Conservation (phyloP, 345 rosid species). For the Brassica cretica region DNA sequence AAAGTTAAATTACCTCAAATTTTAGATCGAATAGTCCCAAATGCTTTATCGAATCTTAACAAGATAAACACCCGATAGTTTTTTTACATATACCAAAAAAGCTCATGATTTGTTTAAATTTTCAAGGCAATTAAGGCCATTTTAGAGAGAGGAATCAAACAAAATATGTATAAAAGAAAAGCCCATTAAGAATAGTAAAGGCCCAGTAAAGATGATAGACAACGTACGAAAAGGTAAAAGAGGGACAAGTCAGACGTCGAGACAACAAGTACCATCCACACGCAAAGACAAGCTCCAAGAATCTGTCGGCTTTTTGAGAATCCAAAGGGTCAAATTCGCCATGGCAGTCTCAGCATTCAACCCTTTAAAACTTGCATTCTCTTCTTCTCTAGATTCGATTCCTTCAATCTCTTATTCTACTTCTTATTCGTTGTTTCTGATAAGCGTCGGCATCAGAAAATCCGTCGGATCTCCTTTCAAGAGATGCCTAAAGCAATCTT, state of each 20-base stretch:
- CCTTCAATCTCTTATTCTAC: conserved; percentile 32
- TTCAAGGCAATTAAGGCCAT: not conserved
- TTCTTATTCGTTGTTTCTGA: conserved; percentile 8
- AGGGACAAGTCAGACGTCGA: conserved; percentile 11
- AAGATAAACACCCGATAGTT: too few relatives aligned
- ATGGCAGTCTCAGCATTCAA: conserved; percentile 60
- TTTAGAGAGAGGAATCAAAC: not conserved
- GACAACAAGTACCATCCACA: conserved; percentile 16
- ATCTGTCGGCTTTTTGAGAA: conserved; percentile 24
- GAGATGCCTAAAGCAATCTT: conserved; percentile 34
- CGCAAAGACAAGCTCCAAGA: conserved; percentile 26
- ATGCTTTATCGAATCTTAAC: too few relatives aligned
- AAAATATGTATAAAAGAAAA: not conserved
- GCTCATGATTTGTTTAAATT: not conserved
- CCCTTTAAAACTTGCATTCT: conserved; percentile 42
- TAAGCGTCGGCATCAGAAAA: conserved; percentile 13
- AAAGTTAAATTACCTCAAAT: too few relatives aligned
- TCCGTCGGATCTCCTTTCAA: conserved; percentile 32
- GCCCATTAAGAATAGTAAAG: not conserved
- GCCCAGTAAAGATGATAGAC: not conserved
- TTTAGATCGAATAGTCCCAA: too few relatives aligned
- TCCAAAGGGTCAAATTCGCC: conserved; percentile 15
- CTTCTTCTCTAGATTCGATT: conserved; percentile 45
- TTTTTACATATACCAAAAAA: not conserved
- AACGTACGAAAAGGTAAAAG: not conserved